Evolutionary conservation across 768 basidiomycete species (phyloP), one percentile per base, ranked within the genome.

Genomic region (Russula virescens): DNA sequence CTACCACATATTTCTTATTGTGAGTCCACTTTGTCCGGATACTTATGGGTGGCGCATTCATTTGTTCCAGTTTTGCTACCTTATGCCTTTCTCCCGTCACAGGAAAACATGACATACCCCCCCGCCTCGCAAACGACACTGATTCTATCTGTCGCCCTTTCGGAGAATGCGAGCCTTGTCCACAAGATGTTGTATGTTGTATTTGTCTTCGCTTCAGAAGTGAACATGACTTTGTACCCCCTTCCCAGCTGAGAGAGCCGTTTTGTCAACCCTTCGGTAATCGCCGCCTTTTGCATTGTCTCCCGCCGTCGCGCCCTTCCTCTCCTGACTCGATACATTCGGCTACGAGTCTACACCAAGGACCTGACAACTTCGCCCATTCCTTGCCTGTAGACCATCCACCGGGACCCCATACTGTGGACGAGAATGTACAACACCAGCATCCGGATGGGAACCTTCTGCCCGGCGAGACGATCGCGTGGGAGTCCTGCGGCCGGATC

Each of bases 261-360:
- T 96, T 89, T 74, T 98, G 94, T 75, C 86, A 91, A 70, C 94
- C 95, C n/a, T 96, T 94, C 71, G 95, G 95, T 55, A 95, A 95
- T 74, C 85, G 95, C 25, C 85, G 91, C 21, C 81, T 94, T 45
- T 80, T 95, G 78, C 94, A 94, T 71, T 98, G 94, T 64, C 83
- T 38, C 81, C 80, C 55, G 49, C 67, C 46, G 62, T 67, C 57
- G 2, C 38, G 47, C 14, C 38, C 52, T 31, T 34, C 52, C 14
- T 50, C 1, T 28, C 63, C 38, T 59, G 72, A 49, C 48, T 66
- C 21, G 53, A 60, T 45, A 43, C 60, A 55, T 38, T 19, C 63
- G 46, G 25, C 50, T 31, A 43, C 52, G 11, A 51, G 40, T 23
- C 65, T 18, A 43, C 57, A 57, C n/a, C 62, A 55, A 0, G 42